These are phyloP conservation scores for Escovopsis weberi DNA, from an alignment of 2,329 filamentous ascomycete genomes.

Conservation along the genomic window DNA sequence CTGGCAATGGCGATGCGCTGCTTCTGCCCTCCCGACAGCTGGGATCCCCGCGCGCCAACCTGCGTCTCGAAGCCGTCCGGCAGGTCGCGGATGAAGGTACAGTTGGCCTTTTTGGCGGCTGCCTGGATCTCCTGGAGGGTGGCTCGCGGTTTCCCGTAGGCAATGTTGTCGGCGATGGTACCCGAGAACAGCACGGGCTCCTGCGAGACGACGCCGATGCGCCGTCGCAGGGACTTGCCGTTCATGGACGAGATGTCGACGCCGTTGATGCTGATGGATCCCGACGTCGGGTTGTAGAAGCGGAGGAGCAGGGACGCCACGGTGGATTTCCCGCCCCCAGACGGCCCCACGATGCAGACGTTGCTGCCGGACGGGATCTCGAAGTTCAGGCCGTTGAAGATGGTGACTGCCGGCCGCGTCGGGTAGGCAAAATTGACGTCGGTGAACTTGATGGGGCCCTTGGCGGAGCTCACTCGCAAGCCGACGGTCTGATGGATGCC, in stretches of 20 bases:
- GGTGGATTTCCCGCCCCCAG: slow-evolving; percentile 90
- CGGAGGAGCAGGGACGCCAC: slow-evolving; percentile 82
- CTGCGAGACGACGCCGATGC: slow-evolving; percentile 89
- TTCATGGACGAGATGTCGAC: slow-evolving; percentile 77
- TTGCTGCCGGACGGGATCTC: slow-evolving; percentile 87
- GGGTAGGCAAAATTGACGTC: slow-evolving; percentile 85
- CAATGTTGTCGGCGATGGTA: slow-evolving; percentile 69
- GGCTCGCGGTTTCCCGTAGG: slow-evolving; percentile 74
- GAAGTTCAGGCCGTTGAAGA: slow-evolving; percentile 82
- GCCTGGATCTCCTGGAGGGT: slow-evolving; percentile 67
- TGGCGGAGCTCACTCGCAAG: slow-evolving; percentile 62
- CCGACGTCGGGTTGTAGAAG: slow-evolving; percentile 74
- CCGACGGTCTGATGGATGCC: slow-evolving; percentile 81
- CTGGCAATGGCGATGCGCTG: slow-evolving; percentile 95
- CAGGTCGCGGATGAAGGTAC: slow-evolving; percentile 91
- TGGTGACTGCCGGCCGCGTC: slow-evolving; percentile 77
- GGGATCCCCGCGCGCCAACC: slow-evolving; percentile 81
- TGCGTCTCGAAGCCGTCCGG: slow-evolving; percentile 90
- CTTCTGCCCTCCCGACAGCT: slow-evolving; percentile 92
- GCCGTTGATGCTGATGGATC: slow-evolving; percentile 70
- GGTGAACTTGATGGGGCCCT: slow-evolving; percentile 77
- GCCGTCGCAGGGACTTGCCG: slow-evolving; percentile 77
- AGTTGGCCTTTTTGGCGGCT: slow-evolving; percentile 86
- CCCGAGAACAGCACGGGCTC: slow-evolving; percentile 88
- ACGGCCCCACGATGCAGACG: slow-evolving; percentile 91